Evolutionary conservation across 2,329 filamentous ascomycete species (phyloP).

Genomic region (Monilinia fructicola): DNA sequence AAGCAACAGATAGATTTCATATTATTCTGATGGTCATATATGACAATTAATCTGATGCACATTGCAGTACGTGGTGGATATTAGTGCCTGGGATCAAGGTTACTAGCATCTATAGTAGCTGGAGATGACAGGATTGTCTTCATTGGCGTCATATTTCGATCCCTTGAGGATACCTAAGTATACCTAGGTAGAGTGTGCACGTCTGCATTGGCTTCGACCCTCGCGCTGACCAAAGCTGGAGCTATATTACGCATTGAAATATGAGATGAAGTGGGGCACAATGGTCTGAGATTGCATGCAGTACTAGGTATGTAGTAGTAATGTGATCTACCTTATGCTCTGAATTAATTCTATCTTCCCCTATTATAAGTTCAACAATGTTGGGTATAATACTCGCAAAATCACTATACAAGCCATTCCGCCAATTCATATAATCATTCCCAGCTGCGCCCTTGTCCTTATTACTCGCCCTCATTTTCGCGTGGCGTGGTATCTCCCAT

Average conservation of each 20-base stretch:
- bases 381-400: slow-evolving; percentile 26
- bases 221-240: background rate
- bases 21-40: background rate
- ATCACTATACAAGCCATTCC: slow-evolving; percentile 24
- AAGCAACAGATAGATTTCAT: background rate
- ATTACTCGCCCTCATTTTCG: background rate
- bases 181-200: slow-evolving; percentile 12
- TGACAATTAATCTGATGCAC: background rate
- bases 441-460: slow-evolving; percentile 11
- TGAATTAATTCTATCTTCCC: slow-evolving; percentile 24
- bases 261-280: slow-evolving; percentile 10
- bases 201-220: slow-evolving; percentile 14
- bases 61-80: slow-evolving; percentile 1
- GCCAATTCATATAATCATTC: slow-evolving; percentile 22
- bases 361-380: slow-evolving; percentile 23
- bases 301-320: background rate
- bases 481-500: slow-evolving; percentile 12
- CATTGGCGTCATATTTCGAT: background rate
- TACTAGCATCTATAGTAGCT: background rate
- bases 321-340: slow-evolving; percentile 3
- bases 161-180: background rate
- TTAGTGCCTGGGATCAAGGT: background rate
- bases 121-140: background rate
- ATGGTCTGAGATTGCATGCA: slow-evolving; percentile 1
- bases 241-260: slow-evolving; percentile 9